Percentiles rank a stretch among this genome's conserved stretches.
These are phyloP conservation scores for Suillus placidus DNA, from an alignment of 768 basidiomycete genomes.

Conservation along the genomic window DNA sequence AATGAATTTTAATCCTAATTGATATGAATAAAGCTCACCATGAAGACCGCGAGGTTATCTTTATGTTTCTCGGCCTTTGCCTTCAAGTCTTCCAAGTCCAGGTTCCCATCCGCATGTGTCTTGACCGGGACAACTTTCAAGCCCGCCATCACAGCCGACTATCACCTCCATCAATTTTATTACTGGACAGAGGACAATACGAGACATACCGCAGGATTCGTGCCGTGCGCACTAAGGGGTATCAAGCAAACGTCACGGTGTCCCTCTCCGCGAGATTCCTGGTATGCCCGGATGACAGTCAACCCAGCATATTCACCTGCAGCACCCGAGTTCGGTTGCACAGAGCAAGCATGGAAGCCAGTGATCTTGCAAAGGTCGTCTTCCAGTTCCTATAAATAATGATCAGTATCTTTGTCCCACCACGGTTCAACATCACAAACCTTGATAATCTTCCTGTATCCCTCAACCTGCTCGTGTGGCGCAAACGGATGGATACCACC, in stretches of 20 bases:
- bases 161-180: constrained; percentile 20
- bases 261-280: constrained; percentile 82
- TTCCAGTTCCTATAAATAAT: constrained; percentile 75
- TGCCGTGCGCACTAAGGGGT: constrained; percentile 95
- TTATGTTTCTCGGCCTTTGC: constrained; percentile 90
- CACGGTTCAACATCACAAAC: constrained; percentile 36
- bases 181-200: background rate
- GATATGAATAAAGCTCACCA: constrained; percentile 55
- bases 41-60: constrained; percentile 92
- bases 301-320: constrained; percentile 98
- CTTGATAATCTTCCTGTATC: constrained; percentile 82
- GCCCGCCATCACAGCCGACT: constrained; percentile 97
- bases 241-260: constrained; percentile 92
- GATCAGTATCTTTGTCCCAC: constrained; percentile 14
- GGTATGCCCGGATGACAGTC: constrained; percentile 91
- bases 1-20: constrained; percentile 15
- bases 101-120: constrained; percentile 81
- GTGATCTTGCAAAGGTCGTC: constrained; percentile 90
- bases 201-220: constrained; percentile 88
- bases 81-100: constrained; percentile 85
- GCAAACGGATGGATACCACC: constrained; percentile 90
- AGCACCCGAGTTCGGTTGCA: constrained; percentile 99
- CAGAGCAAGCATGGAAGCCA: constrained; percentile 92
- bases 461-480: constrained; percentile 85
- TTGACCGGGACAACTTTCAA: constrained; percentile 97